These are phyloP conservation scores for Hordeum vulgare DNA, from an alignment of 176 grass and related monocot genomes.

Conservation along the genomic window MorexV3_pseudomolecules_assembly NC_058524.1:573311516-573312015, in stretches of 20 bases:
- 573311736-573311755: not conserved
- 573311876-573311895: not conserved
- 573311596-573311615: not conserved
- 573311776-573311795: not conserved
- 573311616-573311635: not conserved
- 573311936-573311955: not conserved
- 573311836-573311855: not conserved
- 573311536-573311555: not conserved
- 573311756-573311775: not conserved
- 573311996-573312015: not conserved
- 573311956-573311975: not conserved
- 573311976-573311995: not conserved
- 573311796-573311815: not conserved
- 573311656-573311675: not conserved
- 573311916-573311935: not conserved
- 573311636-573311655: not conserved
- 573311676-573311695: not conserved
- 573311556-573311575: not conserved
- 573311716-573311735: not conserved
- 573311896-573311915: not conserved
- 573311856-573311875: not conserved
- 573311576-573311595: not conserved
- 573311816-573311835: not conserved
- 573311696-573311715: not conserved
- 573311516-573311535: not conserved